Conservation (phyloP, 2,329 filamentous ascomycete species). For the Apiospora hydei region DNA sequence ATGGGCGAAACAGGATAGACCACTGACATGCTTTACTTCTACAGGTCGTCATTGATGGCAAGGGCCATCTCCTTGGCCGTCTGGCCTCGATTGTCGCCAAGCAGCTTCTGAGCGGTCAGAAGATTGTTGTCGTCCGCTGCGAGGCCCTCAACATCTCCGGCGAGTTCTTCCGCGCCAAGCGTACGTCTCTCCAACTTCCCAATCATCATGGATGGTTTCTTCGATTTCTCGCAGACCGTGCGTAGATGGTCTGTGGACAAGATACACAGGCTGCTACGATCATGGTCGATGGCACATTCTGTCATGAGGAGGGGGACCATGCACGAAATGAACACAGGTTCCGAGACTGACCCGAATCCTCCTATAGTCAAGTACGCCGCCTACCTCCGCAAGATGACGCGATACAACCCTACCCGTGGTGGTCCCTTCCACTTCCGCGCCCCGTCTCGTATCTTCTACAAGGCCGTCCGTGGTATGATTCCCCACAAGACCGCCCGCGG, state of each 20-base stretch:
- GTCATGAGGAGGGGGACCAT: not conserved
- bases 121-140: slow-evolving; percentile 98
- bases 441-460: slow-evolving; percentile 99
- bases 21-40: not conserved
- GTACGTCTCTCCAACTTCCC: slow-evolving; percentile 72
- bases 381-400: slow-evolving; percentile 99
- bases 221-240: not conserved
- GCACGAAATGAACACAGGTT: not conserved
- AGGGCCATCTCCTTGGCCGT: slow-evolving; percentile 99
- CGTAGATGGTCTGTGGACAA: not conserved
- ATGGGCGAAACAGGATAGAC: slow-evolving; percentile 1
- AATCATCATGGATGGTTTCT: slow-evolving; percentile 27
- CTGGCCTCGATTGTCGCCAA: slow-evolving; percentile 98
- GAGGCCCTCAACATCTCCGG: slow-evolving; percentile 99
- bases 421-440: slow-evolving; percentile 99
- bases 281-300: not conserved
- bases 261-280: not conserved
- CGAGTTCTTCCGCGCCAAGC: slow-evolving; percentile 99
- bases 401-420: slow-evolving; percentile 99
- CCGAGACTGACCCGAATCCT: slow-evolving; percentile 52
- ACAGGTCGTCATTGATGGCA: slow-evolving; percentile 99
- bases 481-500: slow-evolving; percentile 99
- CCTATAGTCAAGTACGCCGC: slow-evolving; percentile 98
- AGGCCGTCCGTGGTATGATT: slow-evolving; percentile 99
- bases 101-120: slow-evolving; percentile 98